Base-by-base conservation (phyloP, 805 yeast species). In the Groenewaldozyma salmanticensis region DNA sequence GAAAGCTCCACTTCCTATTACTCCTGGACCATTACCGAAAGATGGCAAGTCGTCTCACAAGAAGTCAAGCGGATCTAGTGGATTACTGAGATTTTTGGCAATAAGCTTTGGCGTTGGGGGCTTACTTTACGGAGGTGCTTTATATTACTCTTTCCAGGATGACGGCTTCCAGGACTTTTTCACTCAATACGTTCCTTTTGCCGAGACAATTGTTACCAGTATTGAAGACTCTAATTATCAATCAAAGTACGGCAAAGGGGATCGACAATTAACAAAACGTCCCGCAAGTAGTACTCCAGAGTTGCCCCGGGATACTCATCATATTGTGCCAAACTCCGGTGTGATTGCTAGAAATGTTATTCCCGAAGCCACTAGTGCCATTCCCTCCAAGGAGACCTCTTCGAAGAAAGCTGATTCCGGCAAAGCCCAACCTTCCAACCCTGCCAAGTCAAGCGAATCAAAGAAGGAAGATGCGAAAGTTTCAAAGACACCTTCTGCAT, bases 101-200 rank as follows among this genome's bases (percentile, higher is more conserved):
- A 27, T 52, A 15, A 35, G 61, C 20, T 40, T 54, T 3, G 35
- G 53, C 4, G 39, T 57, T 3, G 53, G 52, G 7, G 51, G 64
- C 2, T 54, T 61, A 3, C 55, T 72, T 20, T 80, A 78, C 49
- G 76, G 73, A 27, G 76, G 70, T 27, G 85, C 83, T 40, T 71
- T 77, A n/a, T 74, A 71, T 39, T 61, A 70, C 42, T 67, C 86
- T 11, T 62, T 75, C 22, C 62, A 72, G 46, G 69, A 69, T 53
- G 81, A 78, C 49, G 65, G 72, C 15, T 70, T 79, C 55, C 78
- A 75, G 49, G 84, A 80, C 49, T 48, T 66, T 35, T 80, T 77
- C 58, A 67, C 77, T 18, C 78, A 77, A 48, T 72, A 71, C 44
- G 72, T 80, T 35, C 92, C 92, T 16, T 67, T 71, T 38, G 83